Evolutionary conservation across 257 asterid species (phyloP), one percentile per base, ranked within the genome.

Genomic region (Scutellaria minor): DNA sequence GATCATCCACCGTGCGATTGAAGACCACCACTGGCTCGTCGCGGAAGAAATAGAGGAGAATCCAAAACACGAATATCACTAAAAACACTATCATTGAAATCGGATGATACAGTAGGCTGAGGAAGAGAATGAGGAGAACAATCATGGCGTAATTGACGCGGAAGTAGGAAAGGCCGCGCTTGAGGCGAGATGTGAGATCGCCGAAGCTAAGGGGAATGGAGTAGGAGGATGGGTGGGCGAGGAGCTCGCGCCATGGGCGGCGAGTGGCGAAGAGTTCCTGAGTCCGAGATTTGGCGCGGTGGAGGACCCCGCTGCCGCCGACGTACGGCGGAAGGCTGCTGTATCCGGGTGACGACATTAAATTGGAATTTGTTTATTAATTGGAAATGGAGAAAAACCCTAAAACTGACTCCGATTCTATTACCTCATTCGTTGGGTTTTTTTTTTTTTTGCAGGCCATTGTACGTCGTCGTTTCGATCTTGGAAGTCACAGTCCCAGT

Each of bases 201-300:
- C 75, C 37, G 79, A 83, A 7, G 71, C 83, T 47, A 66, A 40
- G 58, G 24, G 93, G 97, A 2, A 67, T 24, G 54, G 89, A 50
- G 79, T 86, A 90, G 61, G 87, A 88, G 78, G 91, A 56, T 1
- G 92, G 92, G 66, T 83, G 95, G 6, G 91, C 79, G 6, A 90
- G 14, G 66, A 88, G 81, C 83, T 88, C 96, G 75, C 87, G 83
- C 97, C 97, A 90, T 13, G 93, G 86, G 77, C 96, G 87, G 57
- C 90, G 86, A 64, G 83, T 76, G 31, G 88, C 86, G 79, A 14
- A 82, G 68, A 80, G 55, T 7, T 87, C 59, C 63, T 68, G 81
- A 9, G 71, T 71, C 51, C 85, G 81, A 3, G 91, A 85, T 46
- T 79, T 74, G 69, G 75, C 75, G 48, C 85, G 82, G 64, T 39